Evolutionary conservation across 2,329 filamentous ascomycete genomes (phyloP), one percentile per base, ranked within the genome.

Genomic region (Fusarium bactridioides): DNA sequence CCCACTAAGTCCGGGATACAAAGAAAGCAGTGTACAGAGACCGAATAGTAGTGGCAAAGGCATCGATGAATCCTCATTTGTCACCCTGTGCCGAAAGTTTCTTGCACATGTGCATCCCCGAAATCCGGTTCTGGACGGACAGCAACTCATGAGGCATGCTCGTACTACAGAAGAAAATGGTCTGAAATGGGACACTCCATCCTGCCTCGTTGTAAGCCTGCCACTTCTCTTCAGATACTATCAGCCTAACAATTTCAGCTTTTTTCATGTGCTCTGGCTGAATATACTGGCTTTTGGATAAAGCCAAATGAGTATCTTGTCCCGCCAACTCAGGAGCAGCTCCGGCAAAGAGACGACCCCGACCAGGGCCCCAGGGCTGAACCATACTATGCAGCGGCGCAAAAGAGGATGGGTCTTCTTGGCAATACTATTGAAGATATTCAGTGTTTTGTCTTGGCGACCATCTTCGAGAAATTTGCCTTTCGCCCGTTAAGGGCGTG

Each of bases 401-500:
- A 73, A 19, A 75, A 68, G 35, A 68, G 76, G 7, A 56, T 78
- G 31, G 76, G 76, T 1, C 31, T 70, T 16, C 60, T 78, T 3
- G 75, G 76, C 0, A 59, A 64, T n/a, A 64, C 61, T 10, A 59
- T 78, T 7, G 35, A 65, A 29, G 76, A 78, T 44, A 78, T 78
- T 4, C 76, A 78, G 37, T 78, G 76, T 37, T 65, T 78, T 7
- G 77, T 73, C 19, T 65, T 75, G 1, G 74, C 76, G 19, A 62
- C 61, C 15, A 66, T 77, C 23, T 76, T 68, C 31, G 74, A 77
- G 44, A 77, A 74, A 41, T 72, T 66, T 38, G 62, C 63, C 13
- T 45, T 77, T 6, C 66, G 75, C 11, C 74, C 73, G 7, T n/a
- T 77, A 21, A 60, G 70, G 29, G 67, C 75, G 15, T 76, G 70